Conservation (phyloP, 2,329 filamentous ascomycete genomes). For the Trichoderma guizhouense region DNA sequence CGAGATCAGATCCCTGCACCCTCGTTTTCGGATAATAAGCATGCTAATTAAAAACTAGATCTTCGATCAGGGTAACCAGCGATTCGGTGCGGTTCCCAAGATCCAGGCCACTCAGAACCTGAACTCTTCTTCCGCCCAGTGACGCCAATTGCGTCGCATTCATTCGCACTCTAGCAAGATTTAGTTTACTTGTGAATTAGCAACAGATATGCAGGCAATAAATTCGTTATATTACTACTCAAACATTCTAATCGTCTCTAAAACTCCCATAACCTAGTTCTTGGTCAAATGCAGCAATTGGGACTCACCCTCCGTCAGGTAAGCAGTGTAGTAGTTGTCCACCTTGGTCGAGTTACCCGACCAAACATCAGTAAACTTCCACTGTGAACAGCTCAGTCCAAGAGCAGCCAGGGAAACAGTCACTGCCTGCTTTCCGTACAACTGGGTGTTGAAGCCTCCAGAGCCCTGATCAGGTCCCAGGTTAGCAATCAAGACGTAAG, state of each 20-base stretch:
- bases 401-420: conserved; percentile 12
- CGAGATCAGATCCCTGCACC: not conserved
- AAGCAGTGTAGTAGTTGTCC: conserved; percentile 10
- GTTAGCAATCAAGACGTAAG: conserved; percentile 18
- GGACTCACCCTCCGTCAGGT: conserved; percentile 12
- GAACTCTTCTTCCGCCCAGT: not conserved
- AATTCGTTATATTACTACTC: not conserved
- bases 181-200: not conserved
- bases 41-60: not conserved
- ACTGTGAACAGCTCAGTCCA: not conserved
- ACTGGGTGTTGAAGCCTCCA: conserved; percentile 2
- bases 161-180: not conserved
- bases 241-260: not conserved
- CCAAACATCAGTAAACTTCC: conserved; percentile 16
- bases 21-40: not conserved
- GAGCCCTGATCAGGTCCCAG: conserved; percentile 14
- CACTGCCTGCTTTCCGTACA: conserved; percentile 12
- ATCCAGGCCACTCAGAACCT: conserved; percentile 3
- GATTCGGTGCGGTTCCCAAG: conserved; percentile 10
- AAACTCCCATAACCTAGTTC: not conserved
- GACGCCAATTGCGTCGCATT: not conserved
- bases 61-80: conserved; percentile 10
- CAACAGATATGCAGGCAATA: not conserved
- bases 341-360: conserved; percentile 13
- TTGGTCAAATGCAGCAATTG: conserved; percentile 16